Evolutionary conservation across 2,329 filamentous ascomycete genomes (phyloP).

Genomic region (Fusarium sp.): DNA sequence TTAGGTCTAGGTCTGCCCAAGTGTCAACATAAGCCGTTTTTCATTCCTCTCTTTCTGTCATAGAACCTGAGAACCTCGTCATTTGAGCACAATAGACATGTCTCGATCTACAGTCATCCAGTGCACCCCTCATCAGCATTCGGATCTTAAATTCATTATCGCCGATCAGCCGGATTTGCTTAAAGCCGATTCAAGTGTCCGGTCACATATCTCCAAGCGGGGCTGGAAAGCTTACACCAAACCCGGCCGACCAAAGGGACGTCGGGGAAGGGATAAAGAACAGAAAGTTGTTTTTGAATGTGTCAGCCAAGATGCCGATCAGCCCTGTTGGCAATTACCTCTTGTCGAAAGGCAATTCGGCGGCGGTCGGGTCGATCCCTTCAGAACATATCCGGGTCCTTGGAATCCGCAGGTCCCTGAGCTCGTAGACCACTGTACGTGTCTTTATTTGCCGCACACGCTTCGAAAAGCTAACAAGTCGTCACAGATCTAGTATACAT

Average conservation of each 20-base stretch:
- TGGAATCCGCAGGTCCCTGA: background rate
- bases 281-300: background rate
- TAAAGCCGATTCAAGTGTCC: background rate
- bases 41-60: too few species aligned
- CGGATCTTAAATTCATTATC: background rate
- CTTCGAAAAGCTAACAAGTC: background rate
- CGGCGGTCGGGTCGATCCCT: background rate
- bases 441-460: fast-evolving
- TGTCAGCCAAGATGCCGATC: background rate
- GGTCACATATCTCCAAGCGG: background rate
- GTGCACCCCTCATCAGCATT: fast-evolving
- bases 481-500: background rate
- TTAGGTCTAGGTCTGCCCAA: background rate
- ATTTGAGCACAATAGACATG: background rate
- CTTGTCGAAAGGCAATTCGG: background rate
- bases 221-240: background rate
- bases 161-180: background rate
- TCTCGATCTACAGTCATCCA: background rate
- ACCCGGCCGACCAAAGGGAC: background rate
- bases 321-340: fast-evolving
- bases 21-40: too few species aligned
- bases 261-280: background rate
- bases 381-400: background rate
- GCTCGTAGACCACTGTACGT: background rate
- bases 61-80: background rate